Evolutionary conservation across 2,329 filamentous ascomycete species (phyloP), one percentile per base, ranked within the genome.

Genomic region (Bipolaris sorokiniana): DNA sequence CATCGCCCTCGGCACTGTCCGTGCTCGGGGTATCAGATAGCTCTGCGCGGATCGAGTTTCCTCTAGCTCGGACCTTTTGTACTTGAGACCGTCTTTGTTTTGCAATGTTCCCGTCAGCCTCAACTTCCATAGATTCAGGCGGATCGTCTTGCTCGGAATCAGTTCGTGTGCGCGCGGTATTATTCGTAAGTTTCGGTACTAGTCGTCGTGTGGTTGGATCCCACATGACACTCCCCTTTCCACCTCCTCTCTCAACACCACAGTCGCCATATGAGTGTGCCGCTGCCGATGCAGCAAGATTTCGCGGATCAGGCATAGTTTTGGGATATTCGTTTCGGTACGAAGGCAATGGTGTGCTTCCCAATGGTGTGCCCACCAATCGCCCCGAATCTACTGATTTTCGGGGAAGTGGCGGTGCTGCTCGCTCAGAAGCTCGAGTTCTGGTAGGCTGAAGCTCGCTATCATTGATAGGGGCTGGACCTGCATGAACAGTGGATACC

Each of bases 261-360:
- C 59, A 48, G 28, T 73, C 69, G 22, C 58, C 65, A 49, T 68
- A 73, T 13, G 72, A 73, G 51, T 67, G 67, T 7, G 72, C 66
- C 16, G 74, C 72, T 26, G 74, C 72, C 16, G 72, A 71, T 20
- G 68, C 65, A 37, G 72, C 69, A 28, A 73, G 49, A 16, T 59
- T 44, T 10, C 69, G 71, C 23, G 67, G 49, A 41, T 70, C 66
- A 15, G 59, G 38, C 1, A 57, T 40, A 13, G 65, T 44, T 16
- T 63, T 64, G 3, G 81, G 80, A 61, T 82, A 83, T 59, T 84
- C 82, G 58, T 80, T 82, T 59, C 82, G 77, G 63, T 84, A 84
- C 0, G 78, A 73, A 18, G 78, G 74, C 44, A 75, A 61, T 16
- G 53, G 48, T 10, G 67, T 61, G 23, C 34, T 51, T 20, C 22